phyloP scores from a whole-genome alignment of 768 basidiomycete genomes.

The Suillus bovinus region DNA sequence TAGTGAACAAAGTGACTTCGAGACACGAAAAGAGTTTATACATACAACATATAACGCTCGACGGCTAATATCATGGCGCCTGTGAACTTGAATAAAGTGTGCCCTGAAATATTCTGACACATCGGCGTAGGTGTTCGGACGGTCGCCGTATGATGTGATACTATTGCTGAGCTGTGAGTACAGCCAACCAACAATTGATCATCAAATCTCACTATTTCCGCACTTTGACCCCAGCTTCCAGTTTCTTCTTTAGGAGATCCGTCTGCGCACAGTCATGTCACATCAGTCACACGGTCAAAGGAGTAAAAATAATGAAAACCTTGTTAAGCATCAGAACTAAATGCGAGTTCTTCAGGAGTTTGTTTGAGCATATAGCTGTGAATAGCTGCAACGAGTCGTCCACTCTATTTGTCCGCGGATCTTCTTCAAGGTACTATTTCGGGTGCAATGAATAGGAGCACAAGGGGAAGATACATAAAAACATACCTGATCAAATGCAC shows the following conservation, averaged over 20 bases:
- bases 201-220: conserved; percentile 66
- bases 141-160: conserved; percentile 75
- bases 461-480: conserved; percentile 4
- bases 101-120: conserved; percentile 81
- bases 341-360: conserved; percentile 69
- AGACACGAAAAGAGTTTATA: conserved; percentile 17
- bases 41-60: conserved; percentile 67
- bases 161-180: conserved; percentile 34
- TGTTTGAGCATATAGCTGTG: conserved; percentile 72
- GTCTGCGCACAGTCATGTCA: conserved; percentile 41
- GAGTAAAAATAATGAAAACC: conserved; percentile 37
- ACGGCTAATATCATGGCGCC: conserved; percentile 57
- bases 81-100: conserved; percentile 79
- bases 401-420: conserved; percentile 74
- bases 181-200: conserved; percentile 8
- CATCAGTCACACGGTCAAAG: conserved; percentile 9
- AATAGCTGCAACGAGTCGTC: conserved; percentile 83
- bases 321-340: conserved; percentile 80
- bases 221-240: conserved; percentile 65
- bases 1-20: conserved; percentile 6
- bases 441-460: conserved; percentile 11
- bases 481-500: conserved; percentile 81
- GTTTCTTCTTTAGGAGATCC: conserved; percentile 72
- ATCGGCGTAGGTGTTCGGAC: conserved; percentile 68
- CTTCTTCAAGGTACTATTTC: conserved; percentile 76